Percentiles rank a stretch among this genome's conserved stretches.
Evolutionary conservation across 495 filamentous ascomycete species (phyloP).

Genomic region (Niebla homalea): DNA sequence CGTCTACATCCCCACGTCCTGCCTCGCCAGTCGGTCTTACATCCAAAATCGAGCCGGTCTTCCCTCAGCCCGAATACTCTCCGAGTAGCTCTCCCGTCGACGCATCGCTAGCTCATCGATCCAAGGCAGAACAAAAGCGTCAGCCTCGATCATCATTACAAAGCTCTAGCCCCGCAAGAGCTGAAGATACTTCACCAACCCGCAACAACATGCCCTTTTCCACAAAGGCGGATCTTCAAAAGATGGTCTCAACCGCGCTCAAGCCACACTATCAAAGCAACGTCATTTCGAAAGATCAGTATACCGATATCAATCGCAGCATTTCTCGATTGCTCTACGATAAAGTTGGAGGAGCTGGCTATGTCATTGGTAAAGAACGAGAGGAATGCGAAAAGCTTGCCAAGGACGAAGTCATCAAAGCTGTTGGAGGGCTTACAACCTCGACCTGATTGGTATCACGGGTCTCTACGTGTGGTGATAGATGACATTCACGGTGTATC

Average conservation of each 20-base stretch:
- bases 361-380: constrained; percentile 41
- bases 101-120: constrained; percentile 19
- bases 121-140: constrained; percentile 17
- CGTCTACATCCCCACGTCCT: constrained; percentile 44
- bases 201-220: constrained; percentile 47
- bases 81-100: constrained; percentile 45
- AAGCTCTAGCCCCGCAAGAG: constrained; percentile 25
- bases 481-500: too few species aligned
- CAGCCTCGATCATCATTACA: constrained; percentile 36
- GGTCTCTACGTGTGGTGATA: neutral
- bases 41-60: constrained; percentile 48
- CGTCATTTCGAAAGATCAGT: constrained; percentile 66
- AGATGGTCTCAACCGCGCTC: constrained; percentile 63
- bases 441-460: neutral
- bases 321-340: constrained; percentile 81
- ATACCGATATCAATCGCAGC: constrained; percentile 72
- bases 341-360: constrained; percentile 48
- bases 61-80: constrained; percentile 45
- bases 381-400: constrained; percentile 57
- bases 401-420: constrained; percentile 57
- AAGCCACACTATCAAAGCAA: constrained; percentile 60
- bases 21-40: constrained; percentile 58
- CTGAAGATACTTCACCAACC: constrained; percentile 42
- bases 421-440: constrained; percentile 29
- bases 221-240: constrained; percentile 68